Conservation (phyloP, 352 stramenopile species). For the Peronospora farinosa region DNA sequence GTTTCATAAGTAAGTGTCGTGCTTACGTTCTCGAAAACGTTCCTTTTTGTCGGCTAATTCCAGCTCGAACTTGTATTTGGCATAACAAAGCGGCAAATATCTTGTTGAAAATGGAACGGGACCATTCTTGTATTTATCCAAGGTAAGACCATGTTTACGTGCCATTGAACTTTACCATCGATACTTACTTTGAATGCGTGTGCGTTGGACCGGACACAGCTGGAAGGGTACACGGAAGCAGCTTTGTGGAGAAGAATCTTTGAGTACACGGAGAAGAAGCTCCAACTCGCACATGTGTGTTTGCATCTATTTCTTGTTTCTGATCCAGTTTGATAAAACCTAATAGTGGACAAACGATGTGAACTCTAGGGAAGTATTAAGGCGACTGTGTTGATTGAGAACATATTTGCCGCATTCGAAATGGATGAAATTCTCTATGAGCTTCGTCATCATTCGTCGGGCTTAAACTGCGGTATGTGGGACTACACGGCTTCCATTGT, state of each 20-base stretch:
- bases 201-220: neutral
- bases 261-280: constrained; percentile 78
- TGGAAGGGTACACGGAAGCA: constrained; percentile 91
- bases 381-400: constrained; percentile 93
- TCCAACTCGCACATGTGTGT: constrained; percentile 75
- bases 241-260: constrained; percentile 95
- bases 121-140: too few species aligned
- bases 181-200: neutral
- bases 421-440: constrained; percentile 96
- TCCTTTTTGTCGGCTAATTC: too few species aligned
- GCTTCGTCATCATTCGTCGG: constrained; percentile 90
- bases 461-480: constrained; percentile 96
- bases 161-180: too few species aligned
- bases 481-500: constrained; percentile 96
- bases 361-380: constrained; percentile 59
- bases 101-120: too few species aligned
- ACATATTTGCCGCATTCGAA: constrained; percentile 93
- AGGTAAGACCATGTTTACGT: too few species aligned
- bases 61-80: too few species aligned
- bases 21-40: too few species aligned
- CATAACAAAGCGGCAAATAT: too few species aligned
- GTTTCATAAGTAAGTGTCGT: too few species aligned
- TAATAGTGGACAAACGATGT: neutral
- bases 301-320: neutral
- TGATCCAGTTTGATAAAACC: neutral